Evolutionary conservation across 306 rosid species (phyloP).

Genomic region (Bauhinia variegata): DNA sequence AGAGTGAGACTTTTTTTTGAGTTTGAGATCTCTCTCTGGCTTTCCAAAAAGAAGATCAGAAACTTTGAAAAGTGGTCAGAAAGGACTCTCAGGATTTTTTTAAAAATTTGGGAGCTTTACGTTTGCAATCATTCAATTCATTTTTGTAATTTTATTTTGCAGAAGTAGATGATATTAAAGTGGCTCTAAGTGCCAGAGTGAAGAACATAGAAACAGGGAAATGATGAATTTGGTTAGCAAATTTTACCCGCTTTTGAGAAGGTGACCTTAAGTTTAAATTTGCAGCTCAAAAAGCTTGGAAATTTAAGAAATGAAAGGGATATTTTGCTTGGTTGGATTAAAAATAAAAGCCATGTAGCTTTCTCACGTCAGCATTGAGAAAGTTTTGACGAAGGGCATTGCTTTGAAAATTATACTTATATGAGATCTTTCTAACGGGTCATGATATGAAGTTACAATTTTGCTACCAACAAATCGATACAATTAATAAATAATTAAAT

Average conservation of each 20-base stretch:
- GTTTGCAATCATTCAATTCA: slow-evolving; percentile 30
- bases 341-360: neutral
- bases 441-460: neutral
- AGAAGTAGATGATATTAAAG: slow-evolving; percentile 27
- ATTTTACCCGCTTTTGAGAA: slow-evolving; percentile 28
- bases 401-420: neutral
- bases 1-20: no score
- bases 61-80: slow-evolving; percentile 38
- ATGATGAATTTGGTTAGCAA: neutral
- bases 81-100: slow-evolving; percentile 17
- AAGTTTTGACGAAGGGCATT: no score
- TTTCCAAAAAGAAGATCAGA: slow-evolving; percentile 24
- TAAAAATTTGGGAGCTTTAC: slow-evolving; percentile 38
- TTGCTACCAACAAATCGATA: no score
- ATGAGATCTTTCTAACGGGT: no score
- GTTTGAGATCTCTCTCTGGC: slow-evolving; percentile 33
- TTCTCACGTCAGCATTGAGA: neutral
- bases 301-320: slow-evolving; percentile 28
- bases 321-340: slow-evolving; percentile 12
- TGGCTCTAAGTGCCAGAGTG: neutral
- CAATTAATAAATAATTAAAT: no score
- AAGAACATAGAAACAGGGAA: slow-evolving; percentile 20
- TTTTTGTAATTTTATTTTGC: neutral
- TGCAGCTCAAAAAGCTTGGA: slow-evolving; percentile 23
- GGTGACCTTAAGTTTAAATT: slow-evolving; percentile 28